Evolutionary conservation across 306 rosid species (phyloP).

Genomic region (Mucuna pruriens): DNA sequence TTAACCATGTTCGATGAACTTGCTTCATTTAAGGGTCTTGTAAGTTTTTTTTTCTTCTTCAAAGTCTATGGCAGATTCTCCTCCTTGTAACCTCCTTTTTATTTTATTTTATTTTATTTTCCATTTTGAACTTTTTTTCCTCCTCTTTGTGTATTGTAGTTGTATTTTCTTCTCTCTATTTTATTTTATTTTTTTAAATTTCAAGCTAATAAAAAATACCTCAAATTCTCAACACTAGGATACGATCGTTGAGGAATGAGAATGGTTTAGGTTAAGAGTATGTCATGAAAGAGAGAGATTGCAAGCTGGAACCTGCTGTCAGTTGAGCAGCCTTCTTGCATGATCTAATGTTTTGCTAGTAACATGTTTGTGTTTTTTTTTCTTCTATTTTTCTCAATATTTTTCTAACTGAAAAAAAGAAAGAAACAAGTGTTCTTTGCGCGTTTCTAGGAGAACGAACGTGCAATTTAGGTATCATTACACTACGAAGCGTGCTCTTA

Average conservation of each 20-base stretch:
- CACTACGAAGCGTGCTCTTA: constrained; percentile 60
- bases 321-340: constrained; percentile 95
- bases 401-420: not conserved
- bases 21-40: not conserved
- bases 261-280: constrained; percentile 62
- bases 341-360: constrained; percentile 57
- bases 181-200: not conserved
- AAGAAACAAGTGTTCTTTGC: constrained; percentile 29
- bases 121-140: not conserved
- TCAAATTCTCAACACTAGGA: constrained; percentile 42
- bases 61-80: not conserved
- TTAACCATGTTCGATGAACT: not conserved
- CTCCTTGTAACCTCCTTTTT: not conserved
- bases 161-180: not conserved
- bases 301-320: constrained; percentile 97
- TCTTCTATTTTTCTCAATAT: not conserved
- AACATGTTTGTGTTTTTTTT: not conserved
- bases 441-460: constrained; percentile 66
- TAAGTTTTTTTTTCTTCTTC: not conserved
- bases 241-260: constrained; percentile 57
- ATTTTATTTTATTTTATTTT: too few relatives aligned
- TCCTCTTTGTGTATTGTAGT: not conserved
- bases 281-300: constrained; percentile 51
- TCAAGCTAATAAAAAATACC: constrained; percentile 12
- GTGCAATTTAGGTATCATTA: constrained; percentile 80